Conservation (phyloP, 805 yeast genomes). For the Saccharomycopsis fodiens region DNA sequence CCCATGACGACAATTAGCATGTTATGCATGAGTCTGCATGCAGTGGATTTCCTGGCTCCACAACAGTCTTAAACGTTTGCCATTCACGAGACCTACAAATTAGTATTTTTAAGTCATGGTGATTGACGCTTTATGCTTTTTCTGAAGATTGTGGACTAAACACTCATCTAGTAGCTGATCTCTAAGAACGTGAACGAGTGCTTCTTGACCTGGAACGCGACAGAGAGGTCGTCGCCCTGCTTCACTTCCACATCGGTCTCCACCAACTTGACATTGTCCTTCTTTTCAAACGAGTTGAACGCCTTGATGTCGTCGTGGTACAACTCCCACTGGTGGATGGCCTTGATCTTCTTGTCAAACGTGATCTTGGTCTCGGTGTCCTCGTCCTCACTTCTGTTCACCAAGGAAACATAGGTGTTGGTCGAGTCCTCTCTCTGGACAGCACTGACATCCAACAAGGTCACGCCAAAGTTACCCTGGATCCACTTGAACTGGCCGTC, state of each 20-base stretch:
- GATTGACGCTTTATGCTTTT: not conserved
- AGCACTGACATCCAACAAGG: constrained; percentile 27
- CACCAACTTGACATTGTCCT: constrained; percentile 21
- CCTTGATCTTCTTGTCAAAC: constrained; percentile 20
- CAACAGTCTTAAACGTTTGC: not conserved
- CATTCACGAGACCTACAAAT: not conserved
- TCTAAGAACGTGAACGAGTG: constrained; percentile 7
- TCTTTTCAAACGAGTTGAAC: constrained; percentile 26
- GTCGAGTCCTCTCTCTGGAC: constrained; percentile 22
- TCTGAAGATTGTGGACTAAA: too few relatives aligned
- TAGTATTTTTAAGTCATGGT: too few relatives aligned
- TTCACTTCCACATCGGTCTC: constrained; percentile 20
- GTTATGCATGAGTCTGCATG: too few relatives aligned
- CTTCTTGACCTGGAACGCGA: not conserved
- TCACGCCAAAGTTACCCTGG: constrained; percentile 21
- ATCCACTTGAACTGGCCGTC: constrained; percentile 23
- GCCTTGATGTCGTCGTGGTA: constrained; percentile 28
- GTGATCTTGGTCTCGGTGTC: constrained; percentile 23
- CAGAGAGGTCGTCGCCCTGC: not conserved
- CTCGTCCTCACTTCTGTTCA: constrained; percentile 25
- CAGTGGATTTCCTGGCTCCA: too few relatives aligned
- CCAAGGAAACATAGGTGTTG: constrained; percentile 26
- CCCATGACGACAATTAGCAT: too few relatives aligned
- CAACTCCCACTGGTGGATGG: constrained; percentile 23
- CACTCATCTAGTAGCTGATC: not conserved